Evolutionary conservation across 2,329 filamentous ascomycete genomes (phyloP), one percentile per base, ranked within the genome.

Genomic region (Aspergillus clavatus): DNA sequence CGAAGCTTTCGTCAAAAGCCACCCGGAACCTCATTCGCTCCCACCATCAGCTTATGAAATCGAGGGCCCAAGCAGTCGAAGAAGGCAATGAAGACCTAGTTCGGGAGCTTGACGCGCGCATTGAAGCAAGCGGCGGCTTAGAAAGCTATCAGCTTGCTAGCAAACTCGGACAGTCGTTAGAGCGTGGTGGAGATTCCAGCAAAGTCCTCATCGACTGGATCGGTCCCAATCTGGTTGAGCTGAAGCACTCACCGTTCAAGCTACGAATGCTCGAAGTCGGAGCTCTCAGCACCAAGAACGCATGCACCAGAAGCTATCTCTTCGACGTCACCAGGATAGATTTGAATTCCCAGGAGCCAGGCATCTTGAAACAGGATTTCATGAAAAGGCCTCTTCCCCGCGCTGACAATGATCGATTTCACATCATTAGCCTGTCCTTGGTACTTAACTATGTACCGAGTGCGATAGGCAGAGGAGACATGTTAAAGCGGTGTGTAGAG

Each of bases 361-460:
- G 65, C 2, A 98, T 98, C 54, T 63, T 83, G 46, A 82, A 94
- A 66, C 89, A 96, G 63, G 89, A 98, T 66, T 97, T 98, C 61
- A 95, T 98, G 90, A 72, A 88, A 55, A 78, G 89, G 21, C 87
- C 89, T 0, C 67, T 91, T 3, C 91, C 91, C 0, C 24, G 41
- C 4, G 65, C 54, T 6, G 62, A 76, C 18, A 72, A 78, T 5
- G 82, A 89, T 31, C 74, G 73, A 18, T 97, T 97, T 63, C 88
- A 98, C 63, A 80, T 97, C 41, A 84, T 98, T 59, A 95, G 89
- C 40, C 74, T 98, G 19, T 95, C 89, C 7, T 73, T 98, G 42
- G 93, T 98, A 4, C 75, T 98, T 51, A 98, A 98, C 67, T 98
- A 89, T 61, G 90, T 97, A 3, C 87, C 91, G 0, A 83, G 90